Percentiles rank a stretch among this genome's conserved stretches.
phyloP scores from a whole-genome alignment of 2,329 filamentous ascomycete genomes.

The Aspergillus sp. region DNA sequence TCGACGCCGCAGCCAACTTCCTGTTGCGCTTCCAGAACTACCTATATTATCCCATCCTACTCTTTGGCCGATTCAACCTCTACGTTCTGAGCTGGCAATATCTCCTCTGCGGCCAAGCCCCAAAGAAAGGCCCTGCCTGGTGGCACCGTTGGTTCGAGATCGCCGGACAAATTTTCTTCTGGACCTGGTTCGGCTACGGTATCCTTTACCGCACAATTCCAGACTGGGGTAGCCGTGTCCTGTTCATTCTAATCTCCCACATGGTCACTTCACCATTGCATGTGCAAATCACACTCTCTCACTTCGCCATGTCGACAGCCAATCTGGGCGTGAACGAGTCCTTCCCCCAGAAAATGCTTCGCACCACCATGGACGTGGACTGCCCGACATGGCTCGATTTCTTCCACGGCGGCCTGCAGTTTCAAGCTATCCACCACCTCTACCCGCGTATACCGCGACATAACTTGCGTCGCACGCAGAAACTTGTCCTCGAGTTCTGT shows the following conservation, averaged over 20 bases:
- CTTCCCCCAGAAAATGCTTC: slow-evolving; percentile 83
- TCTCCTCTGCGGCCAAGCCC: slow-evolving; percentile 62
- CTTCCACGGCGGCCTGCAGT: slow-evolving; percentile 81
- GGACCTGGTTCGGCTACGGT: slow-evolving; percentile 80
- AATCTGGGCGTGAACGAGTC: slow-evolving; percentile 78
- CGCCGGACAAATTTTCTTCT: slow-evolving; percentile 70
- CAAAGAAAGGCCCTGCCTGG: slow-evolving; percentile 67
- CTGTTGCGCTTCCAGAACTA: slow-evolving; percentile 70
- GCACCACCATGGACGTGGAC: slow-evolving; percentile 90
- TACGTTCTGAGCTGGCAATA: slow-evolving; percentile 76
- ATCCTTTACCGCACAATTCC: slow-evolving; percentile 68
- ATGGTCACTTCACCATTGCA: slow-evolving; percentile 75
- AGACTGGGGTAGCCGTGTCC: slow-evolving; percentile 59
- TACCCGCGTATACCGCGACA: slow-evolving; percentile 79
- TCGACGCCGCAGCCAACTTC: slow-evolving; percentile 65
- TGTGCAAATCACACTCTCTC: slow-evolving; percentile 82
- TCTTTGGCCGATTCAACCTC: slow-evolving; percentile 79
- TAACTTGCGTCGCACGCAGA: slow-evolving; percentile 69
- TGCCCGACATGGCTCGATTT: slow-evolving; percentile 85
- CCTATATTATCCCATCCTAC: slow-evolving; percentile 74
- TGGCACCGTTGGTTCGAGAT: slow-evolving; percentile 82
- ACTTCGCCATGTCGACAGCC: slow-evolving; percentile 88
- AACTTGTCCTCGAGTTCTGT: slow-evolving; percentile 73
- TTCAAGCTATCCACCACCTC: slow-evolving; percentile 81
- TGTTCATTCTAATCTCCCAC: slow-evolving; percentile 74